Evolutionary conservation across 495 filamentous ascomycete genomes (phyloP), one percentile per base, ranked within the genome.

Genomic region (Penicillium mononematosum): DNA sequence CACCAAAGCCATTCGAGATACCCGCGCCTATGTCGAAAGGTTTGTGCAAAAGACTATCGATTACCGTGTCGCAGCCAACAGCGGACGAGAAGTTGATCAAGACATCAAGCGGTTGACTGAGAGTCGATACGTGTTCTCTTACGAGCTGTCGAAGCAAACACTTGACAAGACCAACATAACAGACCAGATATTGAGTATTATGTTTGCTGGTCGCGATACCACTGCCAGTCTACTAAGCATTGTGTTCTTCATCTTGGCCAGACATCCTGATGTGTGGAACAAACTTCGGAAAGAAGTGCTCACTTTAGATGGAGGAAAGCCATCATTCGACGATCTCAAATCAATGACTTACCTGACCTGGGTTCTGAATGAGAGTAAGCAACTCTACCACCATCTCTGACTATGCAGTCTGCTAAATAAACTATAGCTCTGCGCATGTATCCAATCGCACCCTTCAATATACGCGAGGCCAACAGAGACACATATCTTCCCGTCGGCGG

Each of bases 151-250:
- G 0, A 59, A 55, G 29, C n/a, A 29, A 32, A 67, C 64, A 9
- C 31, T 57, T 1, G 49, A 65, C 52, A 53, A 57, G 14, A 60
- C 17, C 0, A 45, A 45, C n/a, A 39, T 67, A 10, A 59, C 44
- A 4, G 55, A 58, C 16, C 55, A 61, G 43, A 27, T 61, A 3
- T 20, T 60, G 39, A 78, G 76, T 46, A 74, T 87, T 46, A 73
- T 87, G 10, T 63, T 82, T 1, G 85, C 84, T 0, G 85, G 83
- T 20, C 64, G 76, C 32, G 85, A 88, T 60, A 87, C 86, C 1
- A 87, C 83, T 1, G 83, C 85, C 5, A 72, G 71, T 34, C 69
- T 81, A 4, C 66, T 87, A 5, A 71, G 77, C 20, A 77, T 74
- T 29, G 70, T 77, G 3, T 83, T 86, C 61, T 81, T 78, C 53